Percentiles rank a stretch among this genome's conserved stretches.
phyloP scores from a whole-genome alignment of 2,329 filamentous ascomycete genomes.

The Exophiala spinifera region DNA sequence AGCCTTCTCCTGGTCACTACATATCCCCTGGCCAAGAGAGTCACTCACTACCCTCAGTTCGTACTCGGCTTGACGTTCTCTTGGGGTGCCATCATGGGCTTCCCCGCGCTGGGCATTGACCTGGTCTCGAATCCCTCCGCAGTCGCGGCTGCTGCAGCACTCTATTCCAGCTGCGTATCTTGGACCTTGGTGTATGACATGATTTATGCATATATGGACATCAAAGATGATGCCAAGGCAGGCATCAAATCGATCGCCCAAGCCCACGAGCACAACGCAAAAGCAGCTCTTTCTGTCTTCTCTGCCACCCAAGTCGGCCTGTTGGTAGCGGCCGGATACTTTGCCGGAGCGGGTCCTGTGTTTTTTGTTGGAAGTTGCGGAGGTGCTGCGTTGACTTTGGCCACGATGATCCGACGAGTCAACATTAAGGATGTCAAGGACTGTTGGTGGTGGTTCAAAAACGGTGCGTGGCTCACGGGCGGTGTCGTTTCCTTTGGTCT shows the following conservation, averaged over 20 bases:
- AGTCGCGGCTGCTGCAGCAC: slow-evolving; percentile 38
- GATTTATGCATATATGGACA: slow-evolving; percentile 53
- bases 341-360: slow-evolving; percentile 54
- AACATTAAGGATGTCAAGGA: slow-evolving; percentile 55
- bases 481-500: slow-evolving; percentile 57
- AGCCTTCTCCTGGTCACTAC: slow-evolving; percentile 44
- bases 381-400: slow-evolving; percentile 53
- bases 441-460: slow-evolving; percentile 65
- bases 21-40: slow-evolving; percentile 53
- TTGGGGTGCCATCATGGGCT: slow-evolving; percentile 50
- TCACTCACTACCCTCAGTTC: slow-evolving; percentile 53
- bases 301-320: slow-evolving; percentile 43
- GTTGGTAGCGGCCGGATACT: slow-evolving; percentile 43
- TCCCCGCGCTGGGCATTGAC: slow-evolving; percentile 46
- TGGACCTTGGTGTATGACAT: slow-evolving; percentile 52
- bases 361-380: slow-evolving; percentile 60
- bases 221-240: slow-evolving; percentile 48
- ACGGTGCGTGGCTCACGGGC: slow-evolving; percentile 60
- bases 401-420: slow-evolving; percentile 59
- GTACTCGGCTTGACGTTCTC: slow-evolving; percentile 53
- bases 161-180: slow-evolving; percentile 47
- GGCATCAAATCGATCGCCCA: slow-evolving; percentile 53
- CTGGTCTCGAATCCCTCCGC: slow-evolving; percentile 39
- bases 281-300: slow-evolving; percentile 42
- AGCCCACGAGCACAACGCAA: slow-evolving; percentile 47